Conservation (phyloP, 2,329 filamentous ascomycete genomes). For the Aspergillus sclerotialis region DNA sequence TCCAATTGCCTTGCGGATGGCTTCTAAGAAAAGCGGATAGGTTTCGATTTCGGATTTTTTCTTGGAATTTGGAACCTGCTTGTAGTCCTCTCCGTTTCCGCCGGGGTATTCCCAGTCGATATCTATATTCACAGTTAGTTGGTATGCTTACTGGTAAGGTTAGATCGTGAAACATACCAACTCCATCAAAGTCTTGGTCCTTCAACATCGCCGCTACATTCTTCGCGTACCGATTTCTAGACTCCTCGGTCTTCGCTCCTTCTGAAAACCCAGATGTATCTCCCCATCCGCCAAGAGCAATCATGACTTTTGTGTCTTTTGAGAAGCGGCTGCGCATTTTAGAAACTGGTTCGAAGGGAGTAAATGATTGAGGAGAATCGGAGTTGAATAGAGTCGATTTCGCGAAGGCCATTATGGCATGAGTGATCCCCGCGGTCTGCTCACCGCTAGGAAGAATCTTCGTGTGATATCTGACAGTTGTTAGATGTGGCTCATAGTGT, state of each 20-base stretch:
- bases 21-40: slow-evolving; percentile 55
- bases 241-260: slow-evolving; percentile 47
- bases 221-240: slow-evolving; percentile 53
- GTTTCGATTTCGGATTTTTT: slow-evolving; percentile 56
- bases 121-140: slow-evolving; percentile 36
- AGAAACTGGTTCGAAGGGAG: slow-evolving; percentile 48
- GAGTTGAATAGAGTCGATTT: slow-evolving; percentile 45
- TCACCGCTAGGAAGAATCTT: slow-evolving; percentile 24
- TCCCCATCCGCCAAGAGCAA: slow-evolving; percentile 71
- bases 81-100: slow-evolving; percentile 66
- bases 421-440: slow-evolving; percentile 41
- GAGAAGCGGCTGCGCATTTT: slow-evolving; percentile 49
- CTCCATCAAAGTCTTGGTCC: slow-evolving; percentile 58
- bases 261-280: slow-evolving; percentile 57
- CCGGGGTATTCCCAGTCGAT: slow-evolving; percentile 61
- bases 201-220: slow-evolving; percentile 60
- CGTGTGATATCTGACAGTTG: slow-evolving; percentile 34
- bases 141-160: background rate
- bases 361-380: slow-evolving; percentile 37
- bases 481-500: slow-evolving; percentile 1
- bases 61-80: slow-evolving; percentile 50
- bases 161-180: slow-evolving; percentile 35
- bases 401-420: slow-evolving; percentile 52
- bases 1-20: slow-evolving; percentile 53
- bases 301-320: slow-evolving; percentile 54